Conservation (phyloP, 2,329 filamentous ascomycete species). For the Diatrype stigma region DNA sequence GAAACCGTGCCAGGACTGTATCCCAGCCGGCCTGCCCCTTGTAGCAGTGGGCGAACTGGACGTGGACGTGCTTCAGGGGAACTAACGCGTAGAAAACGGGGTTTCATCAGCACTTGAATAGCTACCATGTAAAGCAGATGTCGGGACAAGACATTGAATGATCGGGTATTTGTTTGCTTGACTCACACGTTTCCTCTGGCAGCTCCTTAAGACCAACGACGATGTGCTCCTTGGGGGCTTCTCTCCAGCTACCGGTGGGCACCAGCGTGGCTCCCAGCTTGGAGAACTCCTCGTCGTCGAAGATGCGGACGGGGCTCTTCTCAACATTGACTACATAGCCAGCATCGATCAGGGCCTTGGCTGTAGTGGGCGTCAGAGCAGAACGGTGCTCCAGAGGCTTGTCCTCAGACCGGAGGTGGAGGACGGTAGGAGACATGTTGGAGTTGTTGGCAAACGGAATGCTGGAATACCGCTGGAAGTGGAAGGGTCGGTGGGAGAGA, state of each 20-base stretch:
- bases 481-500: no score
- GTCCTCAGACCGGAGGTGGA: constrained; percentile 56
- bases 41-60: constrained; percentile 28
- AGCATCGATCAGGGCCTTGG: constrained; percentile 61
- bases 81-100: constrained; percentile 31
- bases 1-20: constrained; percentile 4
- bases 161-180: no score
- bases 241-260: constrained; percentile 61
- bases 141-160: no score
- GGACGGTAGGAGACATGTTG: constrained; percentile 25
- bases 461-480: no score
- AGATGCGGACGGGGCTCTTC: constrained; percentile 63
- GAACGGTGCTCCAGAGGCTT: constrained; percentile 56
- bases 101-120: no score
- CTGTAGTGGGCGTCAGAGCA: constrained; percentile 32
- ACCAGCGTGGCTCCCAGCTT: constrained; percentile 62
- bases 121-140: no score
- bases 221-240: constrained; percentile 64
- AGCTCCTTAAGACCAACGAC: constrained; percentile 66
- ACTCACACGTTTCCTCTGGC: constrained; percentile 21
- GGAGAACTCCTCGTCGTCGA: constrained; percentile 57
- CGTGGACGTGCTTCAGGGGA: constrained; percentile 49
- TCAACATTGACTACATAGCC: constrained; percentile 68
- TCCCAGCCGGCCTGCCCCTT: constrained; percentile 5
- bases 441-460: no score